These are phyloP conservation scores for Hericium coralloides DNA, from an alignment of 768 basidiomycete genomes.

Conservation along the genomic window DNA sequence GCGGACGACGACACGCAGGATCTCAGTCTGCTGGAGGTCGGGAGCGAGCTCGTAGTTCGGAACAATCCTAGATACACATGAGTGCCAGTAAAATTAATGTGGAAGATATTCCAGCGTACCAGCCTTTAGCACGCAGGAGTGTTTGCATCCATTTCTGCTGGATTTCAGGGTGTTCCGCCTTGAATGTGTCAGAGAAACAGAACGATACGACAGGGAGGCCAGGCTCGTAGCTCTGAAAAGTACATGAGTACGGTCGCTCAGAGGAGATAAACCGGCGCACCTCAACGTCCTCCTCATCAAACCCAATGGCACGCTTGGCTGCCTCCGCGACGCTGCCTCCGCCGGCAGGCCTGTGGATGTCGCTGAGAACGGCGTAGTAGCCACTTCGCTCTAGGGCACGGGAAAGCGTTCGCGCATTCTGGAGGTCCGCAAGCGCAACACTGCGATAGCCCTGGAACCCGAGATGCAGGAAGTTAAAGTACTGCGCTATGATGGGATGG, in stretches of 20 bases:
- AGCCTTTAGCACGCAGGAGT: constrained; percentile 37
- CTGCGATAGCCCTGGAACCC: constrained; percentile 46
- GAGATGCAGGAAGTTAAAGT: constrained; percentile 55
- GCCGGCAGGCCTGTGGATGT: constrained; percentile 40
- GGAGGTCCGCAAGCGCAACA: constrained; percentile 38
- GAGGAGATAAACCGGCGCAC: constrained; percentile 25
- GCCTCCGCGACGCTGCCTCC: constrained; percentile 10
- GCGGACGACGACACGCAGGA: constrained; percentile 53
- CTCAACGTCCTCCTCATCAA: constrained; percentile 49
- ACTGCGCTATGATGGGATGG: constrained; percentile 53
- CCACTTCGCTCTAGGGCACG: constrained; percentile 52
- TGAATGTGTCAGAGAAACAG: constrained; percentile 47
- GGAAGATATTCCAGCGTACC: constrained; percentile 18
- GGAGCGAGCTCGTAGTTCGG: constrained; percentile 56
- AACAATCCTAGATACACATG: constrained; percentile 32
- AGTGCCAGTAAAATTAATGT: not conserved
- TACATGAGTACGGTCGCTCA: not conserved
- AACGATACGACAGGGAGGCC: constrained; percentile 47
- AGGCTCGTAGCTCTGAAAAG: constrained; percentile 32
- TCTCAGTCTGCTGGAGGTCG: constrained; percentile 39
- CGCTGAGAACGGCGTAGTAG: constrained; percentile 42
- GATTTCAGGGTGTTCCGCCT: constrained; percentile 41
- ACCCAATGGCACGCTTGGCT: constrained; percentile 24
- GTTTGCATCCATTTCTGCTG: constrained; percentile 52
- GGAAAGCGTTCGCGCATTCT: constrained; percentile 58